phyloP scores from a whole-genome alignment of 2,329 filamentous ascomycete genomes.

The Aspergillus eucalypticola region DNA sequence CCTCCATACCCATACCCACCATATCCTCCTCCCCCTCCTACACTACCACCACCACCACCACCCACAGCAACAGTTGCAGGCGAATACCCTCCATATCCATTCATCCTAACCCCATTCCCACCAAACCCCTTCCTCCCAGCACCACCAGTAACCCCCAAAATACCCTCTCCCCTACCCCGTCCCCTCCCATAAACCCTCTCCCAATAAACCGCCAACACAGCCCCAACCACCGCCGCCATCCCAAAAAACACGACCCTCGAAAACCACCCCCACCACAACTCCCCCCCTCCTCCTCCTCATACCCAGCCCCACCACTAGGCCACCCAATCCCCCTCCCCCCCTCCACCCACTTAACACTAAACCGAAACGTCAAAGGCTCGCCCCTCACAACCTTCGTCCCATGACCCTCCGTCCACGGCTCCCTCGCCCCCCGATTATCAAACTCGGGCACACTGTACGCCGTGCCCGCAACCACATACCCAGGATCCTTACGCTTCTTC shows the following conservation, averaged over 20 bases:
- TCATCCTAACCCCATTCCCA: conserved; percentile 55
- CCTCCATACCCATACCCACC: conserved; percentile 39
- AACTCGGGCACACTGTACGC: conserved; percentile 82
- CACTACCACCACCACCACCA: conserved; percentile 25
- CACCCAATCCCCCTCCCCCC: conserved; percentile 41
- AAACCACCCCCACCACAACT: conserved; percentile 23
- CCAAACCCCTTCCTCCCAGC: conserved; percentile 48
- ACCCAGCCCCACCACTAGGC: conserved; percentile 20
- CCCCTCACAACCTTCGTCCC: conserved; percentile 76
- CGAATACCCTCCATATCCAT: conserved; percentile 59
- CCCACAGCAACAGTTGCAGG: neutral
- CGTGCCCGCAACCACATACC: conserved; percentile 81
- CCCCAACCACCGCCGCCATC: conserved; percentile 39
- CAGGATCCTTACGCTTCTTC: conserved; percentile 47
- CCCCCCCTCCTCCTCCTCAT: conserved; percentile 9
- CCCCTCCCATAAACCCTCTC: conserved; percentile 31
- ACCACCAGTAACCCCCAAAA: conserved; percentile 45
- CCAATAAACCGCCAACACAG: conserved; percentile 39
- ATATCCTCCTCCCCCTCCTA: conserved; percentile 18
- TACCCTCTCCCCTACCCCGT: conserved; percentile 50
- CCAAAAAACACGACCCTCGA: conserved; percentile 37
- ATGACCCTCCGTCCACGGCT: conserved; percentile 51
- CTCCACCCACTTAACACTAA: conserved; percentile 75
- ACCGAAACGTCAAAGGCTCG: conserved; percentile 74
- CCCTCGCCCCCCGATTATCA: conserved; percentile 51